Conservation (phyloP, 2,329 filamentous ascomycete genomes). For the Xylaria sp. region DNA sequence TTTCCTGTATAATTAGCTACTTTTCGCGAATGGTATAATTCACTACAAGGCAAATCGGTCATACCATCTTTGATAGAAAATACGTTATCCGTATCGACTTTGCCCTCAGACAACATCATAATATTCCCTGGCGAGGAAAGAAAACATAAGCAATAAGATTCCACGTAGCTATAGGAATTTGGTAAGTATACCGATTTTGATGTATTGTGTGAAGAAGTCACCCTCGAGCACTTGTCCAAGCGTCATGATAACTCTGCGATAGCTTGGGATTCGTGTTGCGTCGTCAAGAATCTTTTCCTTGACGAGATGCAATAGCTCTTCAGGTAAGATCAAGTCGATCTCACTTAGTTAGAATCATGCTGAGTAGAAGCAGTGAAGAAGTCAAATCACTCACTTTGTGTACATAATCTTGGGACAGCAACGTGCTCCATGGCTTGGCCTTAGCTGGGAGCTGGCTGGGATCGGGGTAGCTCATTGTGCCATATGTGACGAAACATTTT, state of each 20-base stretch:
- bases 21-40: slow-evolving; percentile 3
- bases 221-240: slow-evolving; percentile 77
- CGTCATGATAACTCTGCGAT: slow-evolving; percentile 77
- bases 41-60: slow-evolving; percentile 17
- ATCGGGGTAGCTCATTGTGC: slow-evolving; percentile 75
- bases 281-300: slow-evolving; percentile 61
- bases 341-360: slow-evolving; percentile 45
- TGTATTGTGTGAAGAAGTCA: slow-evolving; percentile 84
- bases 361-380: neutral
- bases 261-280: slow-evolving; percentile 56
- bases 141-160: slow-evolving; percentile 10
- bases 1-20: slow-evolving; percentile 57
- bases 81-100: slow-evolving; percentile 74
- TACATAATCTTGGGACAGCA: slow-evolving; percentile 73
- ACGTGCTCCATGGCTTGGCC: slow-evolving; percentile 78
- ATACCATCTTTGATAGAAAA: slow-evolving; percentile 77
- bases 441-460: slow-evolving; percentile 75
- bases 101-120: slow-evolving; percentile 85
- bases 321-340: slow-evolving; percentile 79
- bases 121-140: slow-evolving; percentile 69
- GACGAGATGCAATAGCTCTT: slow-evolving; percentile 67
- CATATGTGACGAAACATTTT: slow-evolving; percentile 81
- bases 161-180: neutral
- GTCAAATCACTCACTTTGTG: slow-evolving; percentile 67
- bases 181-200: slow-evolving; percentile 74